Evolutionary conservation across 768 basidiomycete species (phyloP), one percentile per base, ranked within the genome.

Genomic region (Boletus fagicola): DNA sequence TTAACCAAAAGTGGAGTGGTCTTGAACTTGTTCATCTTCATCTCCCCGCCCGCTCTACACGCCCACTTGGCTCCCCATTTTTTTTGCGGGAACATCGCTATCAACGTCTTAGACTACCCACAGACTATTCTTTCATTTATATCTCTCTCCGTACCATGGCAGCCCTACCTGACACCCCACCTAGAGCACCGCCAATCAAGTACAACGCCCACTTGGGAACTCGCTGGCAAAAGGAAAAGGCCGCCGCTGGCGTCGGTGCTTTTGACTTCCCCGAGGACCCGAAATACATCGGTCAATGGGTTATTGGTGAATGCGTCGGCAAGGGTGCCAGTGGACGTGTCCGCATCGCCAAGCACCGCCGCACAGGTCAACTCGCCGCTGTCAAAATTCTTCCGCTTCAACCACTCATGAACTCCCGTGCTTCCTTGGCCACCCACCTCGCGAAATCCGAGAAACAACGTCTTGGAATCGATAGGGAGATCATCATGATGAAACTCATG

Each of bases 401-500:
- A 52, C 85, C 90, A 20, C 77, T 92, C 35, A 79, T 89, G 64
- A 83, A 80, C 68, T 90, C 90, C 38, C 83, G 91, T 46, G 80
- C 80, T 20, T 87, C 88, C 55, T 71, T 86, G 59, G 81, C 81
- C 7, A 83, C 84, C 39, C 83, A 84, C 62, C 80, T 82, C 60
- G 86, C 83, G 4, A 90, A 88, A 74, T 81, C 83, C 3, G 89
- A 93, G 60, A 92, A 92, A 71, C 85, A 87, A 60, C 83, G 88
- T 57, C 82, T 95, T 47, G 89, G 91, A 4, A 88, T 98, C 58
- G 94, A 97, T 71, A 78, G 92, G 61, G 95, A 98, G 73, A 96
- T 98, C 59, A 92, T 91, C 54, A 94, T 98, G 87, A 96, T 98
- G 95, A 98, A 98, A 73, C 88, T 98, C 65, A 94, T 98, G 87